These are phyloP conservation scores for Saccharomyces paradoxus DNA, from an alignment of 805 yeast species.

Conservation along the genomic window DNA sequence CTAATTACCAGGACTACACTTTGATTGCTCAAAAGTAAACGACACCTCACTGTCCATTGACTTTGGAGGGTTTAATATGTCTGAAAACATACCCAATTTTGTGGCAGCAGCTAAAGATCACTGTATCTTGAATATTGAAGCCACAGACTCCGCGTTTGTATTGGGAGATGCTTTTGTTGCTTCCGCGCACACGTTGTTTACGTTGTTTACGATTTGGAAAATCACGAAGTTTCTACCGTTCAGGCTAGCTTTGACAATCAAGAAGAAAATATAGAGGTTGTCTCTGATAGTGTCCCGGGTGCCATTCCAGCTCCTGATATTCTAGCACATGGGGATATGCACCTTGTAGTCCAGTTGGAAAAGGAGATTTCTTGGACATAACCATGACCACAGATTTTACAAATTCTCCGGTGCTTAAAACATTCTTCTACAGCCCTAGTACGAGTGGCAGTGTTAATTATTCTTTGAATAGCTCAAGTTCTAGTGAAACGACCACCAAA, in stretches of 20 bases:
- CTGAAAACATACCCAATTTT: slow-evolving; percentile 38
- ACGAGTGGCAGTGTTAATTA: no score
- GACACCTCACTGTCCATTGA: no score
- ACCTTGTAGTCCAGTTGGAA: slow-evolving; percentile 9
- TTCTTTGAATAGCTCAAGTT: no score
- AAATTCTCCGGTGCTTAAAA: no score
- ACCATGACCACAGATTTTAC: no score
- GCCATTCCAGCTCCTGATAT: slow-evolving; percentile 40
- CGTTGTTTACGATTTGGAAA: slow-evolving; percentile 58
- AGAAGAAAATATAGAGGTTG: slow-evolving; percentile 38
- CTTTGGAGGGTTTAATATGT: slow-evolving; percentile 49
- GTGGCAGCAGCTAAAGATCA: slow-evolving; percentile 13
- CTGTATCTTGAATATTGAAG: slow-evolving; percentile 39
- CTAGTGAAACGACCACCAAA: no score
- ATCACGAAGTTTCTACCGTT: slow-evolving; percentile 48
- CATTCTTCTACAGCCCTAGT: no score
- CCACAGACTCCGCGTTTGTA: slow-evolving; percentile 24
- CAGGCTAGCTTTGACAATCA: slow-evolving; percentile 27
- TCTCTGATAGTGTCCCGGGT: slow-evolving; percentile 38
- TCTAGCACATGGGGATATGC: slow-evolving; percentile 32
- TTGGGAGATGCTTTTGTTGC: slow-evolving; percentile 61
- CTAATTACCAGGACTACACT: not conserved
- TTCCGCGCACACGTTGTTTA: slow-evolving; percentile 60
- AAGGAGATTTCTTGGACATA: slow-evolving; percentile 8
- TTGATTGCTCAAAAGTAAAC: not conserved